Evolutionary conservation across 139 green algal genomes (phyloP), one percentile per base, ranked within the genome.

Genomic region (Coccomyxa sp.): DNA sequence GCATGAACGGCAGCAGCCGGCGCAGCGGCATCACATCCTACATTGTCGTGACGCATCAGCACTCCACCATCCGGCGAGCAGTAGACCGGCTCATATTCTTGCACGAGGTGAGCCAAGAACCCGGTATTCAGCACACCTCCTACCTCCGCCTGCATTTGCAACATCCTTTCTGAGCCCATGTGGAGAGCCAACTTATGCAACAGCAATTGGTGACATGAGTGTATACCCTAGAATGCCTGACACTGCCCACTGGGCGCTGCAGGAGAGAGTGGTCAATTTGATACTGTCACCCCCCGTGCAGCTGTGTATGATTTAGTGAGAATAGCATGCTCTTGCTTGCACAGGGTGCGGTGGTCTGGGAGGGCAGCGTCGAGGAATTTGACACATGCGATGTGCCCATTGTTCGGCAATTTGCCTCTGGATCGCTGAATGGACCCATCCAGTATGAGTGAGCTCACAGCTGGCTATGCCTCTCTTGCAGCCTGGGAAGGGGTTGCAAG

Each of bases 31-130:
- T 99, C 64, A 84, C 87, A 12, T 90, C 81, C 73, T 99, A 99
- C 83, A 92, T 99, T 37, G 97, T 99, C 18, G 97, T 99, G 6
- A 99, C 97, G 22, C 97, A 99, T 84, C 97, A 99, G 88, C 92
- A 98, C 86, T 95, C 87, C 34, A 98, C 96, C 8, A 99, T 98
- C 75, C 78, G 92, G 6, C 88, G 94, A n/a, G 91, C 97, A 14
- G 96, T 99, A 14, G 96, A 98, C 75, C 81, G 93, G 54, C 84
- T 99, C 41, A 95, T 99, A 73, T 99, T 99, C 82, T 81, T 99
- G 80, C 94, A 99, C 75, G 79, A 88, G 75, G 78, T 78, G 9
- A 71, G 18, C 64, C 18, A 29, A 18, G 14, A 64, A 64, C n/a
- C n/a, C n/a, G n/a, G n/a, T n/a, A n/a, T n/a, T n/a, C n/a, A n/a